These are phyloP conservation scores for Fusarium drepaniforme DNA, from an alignment of 2,329 filamentous ascomycete species.

Conservation along the genomic window DNA sequence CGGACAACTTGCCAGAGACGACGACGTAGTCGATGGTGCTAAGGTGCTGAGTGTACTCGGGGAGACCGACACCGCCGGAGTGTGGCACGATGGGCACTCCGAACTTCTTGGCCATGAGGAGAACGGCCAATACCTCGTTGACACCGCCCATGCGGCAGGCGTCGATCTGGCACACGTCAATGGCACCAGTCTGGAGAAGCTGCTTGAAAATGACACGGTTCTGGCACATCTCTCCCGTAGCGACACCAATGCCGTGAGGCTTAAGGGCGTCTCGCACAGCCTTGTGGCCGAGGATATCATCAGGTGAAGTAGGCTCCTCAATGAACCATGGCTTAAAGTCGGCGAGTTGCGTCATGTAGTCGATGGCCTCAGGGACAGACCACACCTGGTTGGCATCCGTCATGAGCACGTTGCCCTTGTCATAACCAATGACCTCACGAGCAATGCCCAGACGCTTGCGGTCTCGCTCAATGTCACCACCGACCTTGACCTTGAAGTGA, in stretches of 20 bases:
- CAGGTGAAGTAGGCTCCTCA: conserved; percentile 91
- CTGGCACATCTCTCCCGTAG: conserved; percentile 95
- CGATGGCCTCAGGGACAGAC: conserved; percentile 90
- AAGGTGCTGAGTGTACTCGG: conserved; percentile 94
- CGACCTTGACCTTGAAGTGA: conserved; percentile 95
- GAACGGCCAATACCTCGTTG: conserved; percentile 91
- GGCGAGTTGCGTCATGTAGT: conserved; percentile 84
- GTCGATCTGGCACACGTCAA: conserved; percentile 91
- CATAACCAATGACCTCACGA: conserved; percentile 83
- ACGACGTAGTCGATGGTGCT: conserved; percentile 94
- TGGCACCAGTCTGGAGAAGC: conserved; percentile 81
- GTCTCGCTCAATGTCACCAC: conserved; percentile 79
- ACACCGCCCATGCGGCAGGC: conserved; percentile 91
- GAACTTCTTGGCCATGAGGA: conserved; percentile 86
- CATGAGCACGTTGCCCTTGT: conserved; percentile 88
- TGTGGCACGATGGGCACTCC: conserved; percentile 88
- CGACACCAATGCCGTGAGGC: conserved; percentile 82
- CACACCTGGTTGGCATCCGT: conserved; percentile 94
- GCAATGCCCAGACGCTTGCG: conserved; percentile 78
- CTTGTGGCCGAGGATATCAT: conserved; percentile 90
- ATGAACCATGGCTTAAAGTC: conserved; percentile 95
- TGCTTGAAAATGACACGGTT: conserved; percentile 97
- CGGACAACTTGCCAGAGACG: conserved; percentile 82
- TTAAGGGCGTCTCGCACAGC: conserved; percentile 84
- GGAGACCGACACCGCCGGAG: conserved; percentile 88